A percentile compares a stretch with the other conserved stretches of the same genome.
Evolutionary conservation across 345 rosid species (phyloP).

Genomic region (Ricinus communis): DNA sequence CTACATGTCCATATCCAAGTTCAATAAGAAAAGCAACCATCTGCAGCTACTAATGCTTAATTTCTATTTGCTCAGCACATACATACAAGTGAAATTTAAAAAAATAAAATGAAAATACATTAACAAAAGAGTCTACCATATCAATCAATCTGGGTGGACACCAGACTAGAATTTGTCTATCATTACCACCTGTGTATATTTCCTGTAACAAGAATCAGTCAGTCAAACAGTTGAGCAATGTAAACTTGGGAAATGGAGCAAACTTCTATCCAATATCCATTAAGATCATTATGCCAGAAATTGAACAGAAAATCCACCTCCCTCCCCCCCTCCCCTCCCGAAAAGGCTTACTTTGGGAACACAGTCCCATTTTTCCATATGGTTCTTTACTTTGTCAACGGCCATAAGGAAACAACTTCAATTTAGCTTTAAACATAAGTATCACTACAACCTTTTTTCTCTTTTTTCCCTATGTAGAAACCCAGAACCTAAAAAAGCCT

Average conservation of each 20-base stretch:
- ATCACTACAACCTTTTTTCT: neutral
- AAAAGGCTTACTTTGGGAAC: neutral
- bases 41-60: neutral
- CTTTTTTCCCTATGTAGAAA: neutral
- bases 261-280: neutral
- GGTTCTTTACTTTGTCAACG: neutral
- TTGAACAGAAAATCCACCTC: neutral
- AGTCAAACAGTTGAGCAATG: constrained; percentile 14
- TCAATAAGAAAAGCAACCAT: neutral
- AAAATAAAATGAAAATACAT: neutral
- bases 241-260: neutral
- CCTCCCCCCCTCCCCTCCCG: neutral
- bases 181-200: constrained; percentile 77
- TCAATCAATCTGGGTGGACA: constrained; percentile 51
- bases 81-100: neutral
- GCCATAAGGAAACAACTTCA: neutral
- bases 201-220: constrained; percentile 45
- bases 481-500: neutral
- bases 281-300: constrained; percentile 2
- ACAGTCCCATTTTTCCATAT: neutral
- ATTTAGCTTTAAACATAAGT: neutral
- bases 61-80: neutral
- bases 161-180: constrained; percentile 89
- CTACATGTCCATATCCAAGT: constrained; percentile 33
- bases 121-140: constrained; percentile 24